Evolutionary conservation across 768 basidiomycete species (phyloP).

Genomic region (Lactarius quietus): DNA sequence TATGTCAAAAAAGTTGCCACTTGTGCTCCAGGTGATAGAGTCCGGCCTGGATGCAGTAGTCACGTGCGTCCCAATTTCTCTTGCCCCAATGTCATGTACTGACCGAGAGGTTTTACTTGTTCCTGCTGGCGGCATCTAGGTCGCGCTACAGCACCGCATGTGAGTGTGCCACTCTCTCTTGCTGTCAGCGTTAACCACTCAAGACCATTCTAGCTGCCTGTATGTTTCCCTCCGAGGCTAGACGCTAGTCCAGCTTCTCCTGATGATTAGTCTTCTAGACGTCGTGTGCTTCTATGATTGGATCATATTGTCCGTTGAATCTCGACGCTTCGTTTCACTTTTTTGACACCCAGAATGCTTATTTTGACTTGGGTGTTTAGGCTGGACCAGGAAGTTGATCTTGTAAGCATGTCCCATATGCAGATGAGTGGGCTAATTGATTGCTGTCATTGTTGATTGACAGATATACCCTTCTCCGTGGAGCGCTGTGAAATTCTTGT

Average conservation of each 20-base stretch:
- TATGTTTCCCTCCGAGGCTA: background rate
- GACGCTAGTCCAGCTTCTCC: background rate
- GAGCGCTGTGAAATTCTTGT: conserved; percentile 17
- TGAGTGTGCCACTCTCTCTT: background rate
- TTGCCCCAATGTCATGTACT: background rate
- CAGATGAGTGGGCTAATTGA: background rate
- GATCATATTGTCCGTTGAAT: conserved; percentile 22
- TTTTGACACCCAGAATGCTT: background rate
- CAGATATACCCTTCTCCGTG: conserved; percentile 21
- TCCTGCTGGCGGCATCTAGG: background rate
- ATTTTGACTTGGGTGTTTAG: conserved; percentile 1
- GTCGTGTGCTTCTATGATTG: conserved; percentile 26
- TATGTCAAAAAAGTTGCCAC: background rate
- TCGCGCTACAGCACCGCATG: conserved; percentile 3
- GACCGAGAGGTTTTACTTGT: background rate
- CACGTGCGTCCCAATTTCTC: background rate
- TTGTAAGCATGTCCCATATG: background rate
- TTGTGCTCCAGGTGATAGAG: background rate
- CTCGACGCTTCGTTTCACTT: background rate
- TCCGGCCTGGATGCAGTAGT: background rate
- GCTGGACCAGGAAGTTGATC: conserved; percentile 16
- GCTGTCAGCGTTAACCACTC: background rate
- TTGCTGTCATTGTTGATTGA: background rate
- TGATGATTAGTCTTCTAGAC: conserved; percentile 9
- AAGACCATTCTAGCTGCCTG: background rate